phyloP scores from a whole-genome alignment of 306 rosid species.

The Prunus davidiana region DNA sequence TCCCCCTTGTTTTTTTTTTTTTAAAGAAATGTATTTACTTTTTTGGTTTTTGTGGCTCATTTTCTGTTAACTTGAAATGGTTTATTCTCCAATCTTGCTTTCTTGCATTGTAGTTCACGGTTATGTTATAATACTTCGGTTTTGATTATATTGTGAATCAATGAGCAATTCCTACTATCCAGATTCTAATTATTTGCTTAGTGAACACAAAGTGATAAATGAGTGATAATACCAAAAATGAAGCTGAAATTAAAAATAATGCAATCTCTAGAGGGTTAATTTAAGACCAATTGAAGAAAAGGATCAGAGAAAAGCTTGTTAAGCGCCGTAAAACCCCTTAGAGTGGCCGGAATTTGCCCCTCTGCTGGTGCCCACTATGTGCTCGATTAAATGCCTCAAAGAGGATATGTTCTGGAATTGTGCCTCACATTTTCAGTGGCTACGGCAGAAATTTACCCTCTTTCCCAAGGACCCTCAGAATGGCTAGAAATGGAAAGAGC shows the following conservation, averaged over 20 bases:
- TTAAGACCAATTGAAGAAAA: not conserved
- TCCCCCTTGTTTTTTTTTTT: not conserved
- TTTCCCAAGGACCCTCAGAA: no score
- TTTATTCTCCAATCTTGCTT: conserved; percentile 9
- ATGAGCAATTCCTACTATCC: not conserved
- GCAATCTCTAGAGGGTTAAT: not conserved
- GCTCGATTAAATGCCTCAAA: no score
- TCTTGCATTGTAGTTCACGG: not conserved
- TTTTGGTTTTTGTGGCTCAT: not conserved
- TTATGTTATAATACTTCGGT: not conserved
- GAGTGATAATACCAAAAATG: not conserved
- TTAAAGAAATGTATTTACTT: not conserved
- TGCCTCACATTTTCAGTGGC: no score
- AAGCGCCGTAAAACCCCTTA: not conserved
- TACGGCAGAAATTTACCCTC: no score
- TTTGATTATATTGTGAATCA: conserved; percentile 5
- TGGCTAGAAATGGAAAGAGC: no score
- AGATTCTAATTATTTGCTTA: not conserved
- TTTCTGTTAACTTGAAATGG: not conserved
- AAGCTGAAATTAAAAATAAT: not conserved
- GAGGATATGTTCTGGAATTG: no score
- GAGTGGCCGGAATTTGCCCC: no score
- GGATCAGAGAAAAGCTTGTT: not conserved
- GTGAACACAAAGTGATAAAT: not conserved
- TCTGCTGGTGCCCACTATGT: no score